Evolutionary conservation across 352 stramenopile species (phyloP).

Genomic region (Globisporangium megalacanthum): DNA sequence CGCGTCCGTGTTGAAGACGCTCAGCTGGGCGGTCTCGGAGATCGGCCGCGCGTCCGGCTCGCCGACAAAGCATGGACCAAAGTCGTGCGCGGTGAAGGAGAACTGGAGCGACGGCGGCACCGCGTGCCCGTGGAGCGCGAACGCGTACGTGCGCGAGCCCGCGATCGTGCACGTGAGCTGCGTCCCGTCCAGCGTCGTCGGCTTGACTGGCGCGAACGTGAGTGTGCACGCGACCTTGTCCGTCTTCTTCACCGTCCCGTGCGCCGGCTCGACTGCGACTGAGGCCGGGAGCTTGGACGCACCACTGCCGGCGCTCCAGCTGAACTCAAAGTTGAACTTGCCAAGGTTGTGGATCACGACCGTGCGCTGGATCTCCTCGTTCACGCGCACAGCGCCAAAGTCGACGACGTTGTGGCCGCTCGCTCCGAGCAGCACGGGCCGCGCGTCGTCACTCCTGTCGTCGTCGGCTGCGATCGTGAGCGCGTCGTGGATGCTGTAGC

Average conservation of each 20-base stretch:
- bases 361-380: conserved; percentile 59
- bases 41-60: conserved; percentile 54
- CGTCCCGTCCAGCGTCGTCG: conserved; percentile 65
- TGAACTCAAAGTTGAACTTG: conserved; percentile 96
- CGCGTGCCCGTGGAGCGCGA: conserved; percentile 68
- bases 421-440: conserved; percentile 17
- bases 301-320: conserved; percentile 40
- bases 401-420: conserved; percentile 47
- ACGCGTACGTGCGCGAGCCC: conserved; percentile 76
- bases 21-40: conserved; percentile 50
- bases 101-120: conserved; percentile 86
- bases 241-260: conserved; percentile 87
- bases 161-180: conserved; percentile 82
- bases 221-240: conserved; percentile 75
- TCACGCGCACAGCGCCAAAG: conserved; percentile 85
- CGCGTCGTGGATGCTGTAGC: conserved; percentile 88
- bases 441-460: conserved; percentile 41
- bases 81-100: conserved; percentile 87
- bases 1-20: conserved; percentile 86
- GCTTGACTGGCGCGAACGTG: conserved; percentile 68
- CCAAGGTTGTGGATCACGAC: conserved; percentile 88
- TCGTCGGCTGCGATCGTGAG: conserved; percentile 34
- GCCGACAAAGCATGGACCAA: conserved; percentile 90
- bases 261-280: conserved; percentile 59
- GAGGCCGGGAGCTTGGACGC: conserved; percentile 26